Percentiles rank a stretch among this genome's conserved stretches.
phyloP scores from a whole-genome alignment of 2,329 filamentous ascomycete genomes.

The Aspergillus caelatus region DNA sequence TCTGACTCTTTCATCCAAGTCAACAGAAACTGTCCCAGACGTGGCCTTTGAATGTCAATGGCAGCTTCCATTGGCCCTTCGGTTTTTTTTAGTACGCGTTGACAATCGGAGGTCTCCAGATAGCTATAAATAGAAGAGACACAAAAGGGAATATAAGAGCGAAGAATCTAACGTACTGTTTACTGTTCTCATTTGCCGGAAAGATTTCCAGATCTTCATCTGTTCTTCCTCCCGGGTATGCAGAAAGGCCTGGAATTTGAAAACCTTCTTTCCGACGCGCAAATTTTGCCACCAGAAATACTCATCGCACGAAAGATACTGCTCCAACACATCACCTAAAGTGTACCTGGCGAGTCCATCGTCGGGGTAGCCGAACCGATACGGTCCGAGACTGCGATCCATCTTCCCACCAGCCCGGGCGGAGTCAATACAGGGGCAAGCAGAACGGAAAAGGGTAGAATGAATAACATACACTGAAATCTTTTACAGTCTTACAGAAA shows the following conservation, averaged over 20 bases:
- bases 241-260: constrained; percentile 1
- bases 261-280: constrained; percentile 1
- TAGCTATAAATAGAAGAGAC: constrained; percentile 1
- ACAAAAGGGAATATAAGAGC: not conserved
- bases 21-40: constrained; percentile 5
- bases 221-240: constrained; percentile 5
- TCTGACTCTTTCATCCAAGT: constrained; percentile 7
- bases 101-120: not conserved
- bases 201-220: constrained; percentile 8
- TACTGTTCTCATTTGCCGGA: constrained; percentile 1
- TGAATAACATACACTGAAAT: not conserved
- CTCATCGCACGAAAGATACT: constrained; percentile 7
- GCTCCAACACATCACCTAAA: not conserved
- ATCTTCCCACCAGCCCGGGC: not conserved
- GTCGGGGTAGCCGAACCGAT: constrained; percentile 6
- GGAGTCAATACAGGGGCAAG: not conserved
- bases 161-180: not conserved
- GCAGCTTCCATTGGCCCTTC: not conserved
- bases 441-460: not conserved
- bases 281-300: constrained; percentile 10
- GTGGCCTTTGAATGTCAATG: constrained; percentile 4
- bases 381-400: constrained; percentile 7
- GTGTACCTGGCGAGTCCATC: constrained; percentile 7
- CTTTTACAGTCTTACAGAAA: not conserved
- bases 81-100: not conserved